phyloP scores from a whole-genome alignment of 345 rosid genomes.

The Moringa oleifera region DNA sequence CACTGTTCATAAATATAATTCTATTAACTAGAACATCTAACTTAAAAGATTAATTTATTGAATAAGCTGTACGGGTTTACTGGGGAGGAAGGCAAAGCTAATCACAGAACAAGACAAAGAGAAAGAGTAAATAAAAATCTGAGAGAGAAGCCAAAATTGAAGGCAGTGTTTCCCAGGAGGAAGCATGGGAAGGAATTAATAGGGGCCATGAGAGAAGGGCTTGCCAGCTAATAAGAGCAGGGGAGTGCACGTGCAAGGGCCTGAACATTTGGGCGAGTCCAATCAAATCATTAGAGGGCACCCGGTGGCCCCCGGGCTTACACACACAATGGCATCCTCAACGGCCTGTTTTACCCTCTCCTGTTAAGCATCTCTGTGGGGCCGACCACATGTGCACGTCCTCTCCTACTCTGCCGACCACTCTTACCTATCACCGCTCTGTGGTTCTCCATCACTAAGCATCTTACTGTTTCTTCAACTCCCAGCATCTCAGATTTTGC shows the following conservation, averaged over 20 bases:
- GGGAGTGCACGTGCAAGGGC: conserved; percentile 21
- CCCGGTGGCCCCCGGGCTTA: no score
- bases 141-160: not conserved
- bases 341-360: not conserved
- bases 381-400: conserved; percentile 16
- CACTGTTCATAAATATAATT: no score
- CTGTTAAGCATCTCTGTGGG: not conserved
- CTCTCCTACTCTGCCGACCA: not conserved
- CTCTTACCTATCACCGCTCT: not conserved
- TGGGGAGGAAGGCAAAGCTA: no score
- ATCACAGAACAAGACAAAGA: not conserved
- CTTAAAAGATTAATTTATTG: no score
- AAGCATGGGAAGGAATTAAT: conserved; percentile 44
- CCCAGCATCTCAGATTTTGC: no score
- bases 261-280: no score
- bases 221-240: conserved; percentile 29
- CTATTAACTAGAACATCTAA: no score
- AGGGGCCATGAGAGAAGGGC: conserved; percentile 10
- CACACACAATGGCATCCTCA: no score
- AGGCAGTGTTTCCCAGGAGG: conserved; percentile 29
- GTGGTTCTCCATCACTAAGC: no score
- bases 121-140: no score
- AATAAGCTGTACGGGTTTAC: no score
- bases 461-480: not conserved
- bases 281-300: conserved; percentile 10